Conservation (phyloP, 2,329 filamentous ascomycete genomes). For the Rutstroemia sydowiana region DNA sequence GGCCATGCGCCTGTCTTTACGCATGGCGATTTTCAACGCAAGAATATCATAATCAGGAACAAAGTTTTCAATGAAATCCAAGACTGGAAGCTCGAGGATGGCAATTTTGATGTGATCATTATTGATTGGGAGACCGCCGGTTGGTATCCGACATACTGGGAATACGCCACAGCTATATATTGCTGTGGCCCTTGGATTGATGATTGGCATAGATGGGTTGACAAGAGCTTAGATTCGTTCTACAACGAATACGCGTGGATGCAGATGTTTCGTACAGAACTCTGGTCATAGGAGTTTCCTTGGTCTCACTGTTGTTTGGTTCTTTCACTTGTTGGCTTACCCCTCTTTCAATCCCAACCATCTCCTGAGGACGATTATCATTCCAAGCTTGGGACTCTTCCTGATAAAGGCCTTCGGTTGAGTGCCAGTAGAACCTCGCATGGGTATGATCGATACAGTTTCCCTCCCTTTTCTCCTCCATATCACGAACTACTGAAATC, state of each 20-base stretch:
- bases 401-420: too few species aligned
- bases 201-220: conserved; percentile 31
- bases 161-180: conserved; percentile 32
- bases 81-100: neutral
- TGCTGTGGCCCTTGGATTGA: conserved; percentile 29
- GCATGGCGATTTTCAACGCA: conserved; percentile 30
- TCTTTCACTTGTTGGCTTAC: too few species aligned
- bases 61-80: conserved; percentile 11
- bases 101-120: conserved; percentile 1
- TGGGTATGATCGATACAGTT: too few species aligned
- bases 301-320: neutral
- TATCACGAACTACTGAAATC: too few species aligned
- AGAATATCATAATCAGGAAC: conserved; percentile 30
- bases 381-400: too few species aligned
- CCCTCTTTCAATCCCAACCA: too few species aligned
- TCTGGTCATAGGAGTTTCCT: conserved; percentile 18
- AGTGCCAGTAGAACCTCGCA: too few species aligned
- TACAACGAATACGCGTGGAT: conserved; percentile 30
- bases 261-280: conserved; percentile 20
- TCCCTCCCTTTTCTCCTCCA: too few species aligned
- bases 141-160: conserved; percentile 36
- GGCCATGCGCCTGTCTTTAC: conserved; percentile 28
- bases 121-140: conserved; percentile 34
- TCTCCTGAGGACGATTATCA: too few species aligned
- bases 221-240: conserved; percentile 27